Conservation (phyloP, 257 asterid species). For the Plectranthus barbatus region DNA sequence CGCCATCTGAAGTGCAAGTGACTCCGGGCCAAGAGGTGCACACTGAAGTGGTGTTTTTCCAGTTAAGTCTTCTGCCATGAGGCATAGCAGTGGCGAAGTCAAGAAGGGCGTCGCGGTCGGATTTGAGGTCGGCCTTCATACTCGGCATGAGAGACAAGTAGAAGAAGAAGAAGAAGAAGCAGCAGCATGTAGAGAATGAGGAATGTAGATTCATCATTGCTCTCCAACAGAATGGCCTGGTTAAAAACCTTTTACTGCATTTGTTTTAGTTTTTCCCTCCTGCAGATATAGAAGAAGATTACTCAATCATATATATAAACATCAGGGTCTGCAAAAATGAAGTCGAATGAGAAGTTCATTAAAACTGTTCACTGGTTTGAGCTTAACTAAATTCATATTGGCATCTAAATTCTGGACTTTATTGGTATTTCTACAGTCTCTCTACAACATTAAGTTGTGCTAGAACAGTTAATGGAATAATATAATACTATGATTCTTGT, state of each 20-base stretch:
- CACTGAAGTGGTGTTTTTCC: constrained; percentile 37
- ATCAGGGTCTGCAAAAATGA: background rate
- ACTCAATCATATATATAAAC: background rate
- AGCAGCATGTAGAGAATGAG: background rate
- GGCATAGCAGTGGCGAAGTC: constrained; percentile 52
- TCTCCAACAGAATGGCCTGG: background rate
- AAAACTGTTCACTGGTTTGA: too few relatives aligned
- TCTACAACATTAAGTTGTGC: background rate
- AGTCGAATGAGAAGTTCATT: too few relatives aligned
- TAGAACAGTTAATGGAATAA: background rate
- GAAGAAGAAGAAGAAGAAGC: constrained; percentile 17
- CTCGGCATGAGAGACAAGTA: constrained; percentile 2
- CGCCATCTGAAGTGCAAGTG: constrained; percentile 36
- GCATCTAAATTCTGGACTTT: background rate
- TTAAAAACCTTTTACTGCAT: constrained; percentile 1
- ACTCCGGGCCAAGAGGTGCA: constrained; percentile 65
- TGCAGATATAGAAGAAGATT: background rate
- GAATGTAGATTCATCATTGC: constrained; percentile 27
- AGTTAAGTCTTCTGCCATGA: constrained; percentile 44
- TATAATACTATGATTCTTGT: background rate
- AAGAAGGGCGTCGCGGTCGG: constrained; percentile 64
- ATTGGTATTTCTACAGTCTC: too few relatives aligned
- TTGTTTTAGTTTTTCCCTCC: background rate
- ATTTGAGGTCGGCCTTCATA: constrained; percentile 34
- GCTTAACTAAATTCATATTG: background rate